phyloP scores from a whole-genome alignment of 495 filamentous ascomycete species.

The Neurospora tetraspora region DNA sequence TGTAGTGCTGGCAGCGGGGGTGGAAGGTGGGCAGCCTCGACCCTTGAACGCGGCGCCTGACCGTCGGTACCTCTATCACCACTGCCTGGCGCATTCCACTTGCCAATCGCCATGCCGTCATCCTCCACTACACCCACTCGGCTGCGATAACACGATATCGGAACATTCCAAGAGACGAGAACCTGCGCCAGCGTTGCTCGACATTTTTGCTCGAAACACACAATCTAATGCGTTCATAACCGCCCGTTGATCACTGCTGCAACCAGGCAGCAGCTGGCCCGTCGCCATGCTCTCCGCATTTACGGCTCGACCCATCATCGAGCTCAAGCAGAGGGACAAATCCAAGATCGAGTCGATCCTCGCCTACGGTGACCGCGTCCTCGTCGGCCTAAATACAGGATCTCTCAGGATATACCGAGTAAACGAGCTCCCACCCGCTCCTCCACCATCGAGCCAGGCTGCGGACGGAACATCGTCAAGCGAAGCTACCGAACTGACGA shows the following conservation, averaged over 20 bases:
- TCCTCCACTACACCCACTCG: slow-evolving; percentile 1
- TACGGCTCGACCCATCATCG: slow-evolving; percentile 87
- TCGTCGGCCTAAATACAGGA: slow-evolving; percentile 85
- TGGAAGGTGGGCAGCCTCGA: background rate
- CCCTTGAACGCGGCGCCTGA: background rate
- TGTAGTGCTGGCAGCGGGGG: background rate
- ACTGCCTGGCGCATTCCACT: background rate
- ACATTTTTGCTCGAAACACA: background rate
- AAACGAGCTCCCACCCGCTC: slow-evolving; percentile 42
- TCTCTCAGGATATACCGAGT: slow-evolving; percentile 84
- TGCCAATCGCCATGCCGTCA: background rate
- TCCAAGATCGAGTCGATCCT: slow-evolving; percentile 91
- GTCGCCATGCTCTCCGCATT: slow-evolving; percentile 91
- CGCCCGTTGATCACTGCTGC: slow-evolving; percentile 5
- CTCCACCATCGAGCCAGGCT: slow-evolving; percentile 5
- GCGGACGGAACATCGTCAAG: slow-evolving; percentile 21
- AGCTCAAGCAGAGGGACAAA: slow-evolving; percentile 90
- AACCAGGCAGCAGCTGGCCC: slow-evolving; percentile 17
- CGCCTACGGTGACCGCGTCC: slow-evolving; percentile 85
- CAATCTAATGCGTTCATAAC: slow-evolving; percentile 14
- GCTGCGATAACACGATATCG: background rate
- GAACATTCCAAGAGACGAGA: background rate
- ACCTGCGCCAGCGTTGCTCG: background rate
- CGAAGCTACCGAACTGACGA: background rate
- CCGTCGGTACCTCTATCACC: background rate